phyloP scores from a whole-genome alignment of 148 eudicot species.

The Fagopyrum tataricum region DNA sequence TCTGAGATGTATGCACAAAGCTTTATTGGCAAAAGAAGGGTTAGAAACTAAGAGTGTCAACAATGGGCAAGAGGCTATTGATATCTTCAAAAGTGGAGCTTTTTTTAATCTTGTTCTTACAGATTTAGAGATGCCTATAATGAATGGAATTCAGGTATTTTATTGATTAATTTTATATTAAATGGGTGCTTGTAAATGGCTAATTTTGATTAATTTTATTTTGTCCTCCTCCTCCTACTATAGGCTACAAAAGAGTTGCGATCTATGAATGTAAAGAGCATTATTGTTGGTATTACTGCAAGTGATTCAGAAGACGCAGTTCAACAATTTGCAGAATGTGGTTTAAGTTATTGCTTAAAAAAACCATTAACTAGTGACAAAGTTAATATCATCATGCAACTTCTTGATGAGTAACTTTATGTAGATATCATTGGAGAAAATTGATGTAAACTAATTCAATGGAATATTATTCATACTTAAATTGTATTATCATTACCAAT shows the following conservation, averaged over 20 bases:
- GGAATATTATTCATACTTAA: background rate
- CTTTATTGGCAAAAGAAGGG: background rate
- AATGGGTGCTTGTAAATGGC: too few relatives aligned
- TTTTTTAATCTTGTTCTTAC: background rate
- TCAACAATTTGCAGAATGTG: background rate
- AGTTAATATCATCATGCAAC: background rate
- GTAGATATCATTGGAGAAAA: too few relatives aligned
- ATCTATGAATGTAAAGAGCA: background rate
- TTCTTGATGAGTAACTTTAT: background rate
- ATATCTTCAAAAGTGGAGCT: background rate
- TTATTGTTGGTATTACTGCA: background rate
- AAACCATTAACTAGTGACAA: background rate
- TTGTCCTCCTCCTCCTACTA: background rate
- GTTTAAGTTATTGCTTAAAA: background rate
- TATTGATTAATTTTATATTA: background rate
- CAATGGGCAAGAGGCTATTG: background rate
- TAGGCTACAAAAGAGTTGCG: background rate
- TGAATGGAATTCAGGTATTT: background rate
- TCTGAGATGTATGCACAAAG: background rate
- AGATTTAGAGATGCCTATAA: background rate
- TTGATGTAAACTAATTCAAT: background rate
- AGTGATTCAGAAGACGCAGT: background rate
- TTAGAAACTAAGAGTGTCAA: background rate
- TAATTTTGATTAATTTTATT: background rate
- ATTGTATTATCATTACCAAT: background rate